These are phyloP conservation scores for Cyberlindnera veronae DNA, from an alignment of 805 yeast species.

Conservation along the genomic window DNA sequence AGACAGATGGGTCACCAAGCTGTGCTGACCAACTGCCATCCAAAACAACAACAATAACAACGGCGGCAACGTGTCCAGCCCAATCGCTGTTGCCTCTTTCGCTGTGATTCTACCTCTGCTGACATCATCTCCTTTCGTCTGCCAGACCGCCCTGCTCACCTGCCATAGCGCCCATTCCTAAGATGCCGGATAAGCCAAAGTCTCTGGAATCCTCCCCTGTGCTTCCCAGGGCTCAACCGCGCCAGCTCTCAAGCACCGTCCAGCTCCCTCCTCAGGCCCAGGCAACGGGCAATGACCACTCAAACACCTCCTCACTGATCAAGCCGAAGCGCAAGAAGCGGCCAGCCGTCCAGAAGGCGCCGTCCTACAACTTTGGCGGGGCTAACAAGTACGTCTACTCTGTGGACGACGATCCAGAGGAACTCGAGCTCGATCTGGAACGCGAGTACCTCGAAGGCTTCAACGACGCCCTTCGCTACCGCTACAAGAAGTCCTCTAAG, in stretches of 20 bases:
- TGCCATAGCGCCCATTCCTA: too few relatives aligned
- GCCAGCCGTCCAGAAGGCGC: conserved; percentile 21
- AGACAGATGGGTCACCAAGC: too few relatives aligned
- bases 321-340: conserved; percentile 22
- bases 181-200: too few relatives aligned
- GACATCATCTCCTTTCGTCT: too few relatives aligned
- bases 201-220: too few relatives aligned
- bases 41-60: too few relatives aligned
- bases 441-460: conserved; percentile 68
- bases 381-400: conserved; percentile 47
- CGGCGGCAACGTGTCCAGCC: too few relatives aligned
- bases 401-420: conserved; percentile 80
- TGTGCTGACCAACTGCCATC: too few relatives aligned
- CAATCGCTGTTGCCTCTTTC: too few relatives aligned
- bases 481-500: conserved; percentile 32
- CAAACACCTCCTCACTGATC: conserved; percentile 13
- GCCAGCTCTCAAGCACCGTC: background rate
- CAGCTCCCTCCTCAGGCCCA: background rate
- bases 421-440: conserved; percentile 56
- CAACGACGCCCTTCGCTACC: conserved; percentile 61
- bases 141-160: too few relatives aligned
- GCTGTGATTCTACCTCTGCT: too few relatives aligned
- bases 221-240: too few relatives aligned
- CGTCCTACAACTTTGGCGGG: conserved; percentile 17
- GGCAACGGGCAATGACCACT: conserved; percentile 13